These are phyloP conservation scores for Biscogniauxia sp. DNA, from an alignment of 2,329 filamentous ascomycete species.

Conservation along the genomic window DNA sequence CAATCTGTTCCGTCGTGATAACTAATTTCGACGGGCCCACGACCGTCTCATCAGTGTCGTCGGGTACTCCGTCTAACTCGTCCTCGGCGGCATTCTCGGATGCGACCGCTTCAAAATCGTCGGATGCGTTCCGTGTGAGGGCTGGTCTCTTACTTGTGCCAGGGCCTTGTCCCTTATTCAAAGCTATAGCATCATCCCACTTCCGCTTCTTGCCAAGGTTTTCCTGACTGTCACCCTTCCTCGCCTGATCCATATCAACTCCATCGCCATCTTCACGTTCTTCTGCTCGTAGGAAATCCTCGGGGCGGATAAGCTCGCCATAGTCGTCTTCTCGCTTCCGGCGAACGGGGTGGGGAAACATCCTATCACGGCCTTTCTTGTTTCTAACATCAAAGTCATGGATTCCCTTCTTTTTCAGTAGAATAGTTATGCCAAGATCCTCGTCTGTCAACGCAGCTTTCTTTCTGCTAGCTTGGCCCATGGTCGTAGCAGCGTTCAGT, in stretches of 20 bases:
- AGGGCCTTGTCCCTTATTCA: conserved; percentile 40
- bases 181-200: conserved; percentile 70
- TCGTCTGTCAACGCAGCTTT: conserved; percentile 85
- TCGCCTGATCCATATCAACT: conserved; percentile 54
- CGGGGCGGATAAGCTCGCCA: conserved; percentile 87
- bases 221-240: conserved; percentile 52
- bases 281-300: conserved; percentile 90
- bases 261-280: conserved; percentile 76
- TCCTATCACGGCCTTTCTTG: conserved; percentile 87
- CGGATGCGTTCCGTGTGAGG: conserved; percentile 38
- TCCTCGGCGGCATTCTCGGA: conserved; percentile 45
- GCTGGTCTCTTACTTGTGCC: conserved; percentile 61
- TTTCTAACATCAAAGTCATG: conserved; percentile 90
- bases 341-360: conserved; percentile 84
- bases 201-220: conserved; percentile 88
- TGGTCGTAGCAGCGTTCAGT: conserved; percentile 80
- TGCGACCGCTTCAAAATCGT: conserved; percentile 44
- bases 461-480: conserved; percentile 79
- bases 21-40: conserved; percentile 74
- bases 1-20: conserved; percentile 60
- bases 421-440: conserved; percentile 86
- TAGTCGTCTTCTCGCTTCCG: conserved; percentile 84
- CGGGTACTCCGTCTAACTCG: conserved; percentile 58
- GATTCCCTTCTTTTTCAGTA: conserved; percentile 85
- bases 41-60: conserved; percentile 48